Conservation (phyloP, 1,139 yeast genomes). For the Arxiozyma bovina region DNA sequence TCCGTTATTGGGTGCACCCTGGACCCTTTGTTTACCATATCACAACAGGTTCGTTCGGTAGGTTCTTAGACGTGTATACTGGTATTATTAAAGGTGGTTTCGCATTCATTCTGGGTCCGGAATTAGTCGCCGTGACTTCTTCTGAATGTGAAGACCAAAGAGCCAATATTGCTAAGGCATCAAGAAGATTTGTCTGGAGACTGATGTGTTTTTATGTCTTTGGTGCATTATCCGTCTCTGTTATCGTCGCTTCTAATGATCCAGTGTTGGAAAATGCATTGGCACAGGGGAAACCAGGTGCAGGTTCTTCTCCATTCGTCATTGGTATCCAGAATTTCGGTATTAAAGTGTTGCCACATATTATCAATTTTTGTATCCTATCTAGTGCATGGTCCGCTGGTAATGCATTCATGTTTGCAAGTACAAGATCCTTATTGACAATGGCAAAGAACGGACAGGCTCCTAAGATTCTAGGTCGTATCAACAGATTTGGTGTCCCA, state of each 20-base stretch:
- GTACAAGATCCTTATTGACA: conserved; percentile 40
- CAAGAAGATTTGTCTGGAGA: conserved; percentile 40
- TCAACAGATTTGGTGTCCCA: conserved; percentile 40
- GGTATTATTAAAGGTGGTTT: conserved; percentile 56
- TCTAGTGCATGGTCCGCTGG: conserved; percentile 49
- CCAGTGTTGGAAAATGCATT: conserved; percentile 32
- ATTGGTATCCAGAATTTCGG: conserved; percentile 45
- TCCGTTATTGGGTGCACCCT: conserved; percentile 58
- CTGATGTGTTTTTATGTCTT: conserved; percentile 38
- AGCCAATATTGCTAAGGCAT: conserved; percentile 40
- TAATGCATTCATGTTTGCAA: conserved; percentile 37
- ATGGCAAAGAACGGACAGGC: conserved; percentile 43
- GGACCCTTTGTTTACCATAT: conserved; percentile 47
- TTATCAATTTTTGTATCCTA: conserved; percentile 43
- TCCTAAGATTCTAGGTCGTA: conserved; percentile 38
- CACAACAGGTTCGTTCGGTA: conserved; percentile 43
- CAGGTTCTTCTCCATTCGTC: conserved; percentile 47
- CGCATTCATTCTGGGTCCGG: conserved; percentile 70
- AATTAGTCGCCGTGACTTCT: conserved; percentile 38
- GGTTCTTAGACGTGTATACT: conserved; percentile 55
- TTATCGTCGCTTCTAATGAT: conserved; percentile 42
- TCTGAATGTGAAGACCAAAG: conserved; percentile 45
- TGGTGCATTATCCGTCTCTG: conserved; percentile 39
- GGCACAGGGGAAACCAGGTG: conserved; percentile 36
- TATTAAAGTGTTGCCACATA: conserved; percentile 41